Percentiles rank a stretch among this genome's conserved stretches.
These are phyloP conservation scores for Linum usitatissimum DNA, from an alignment of 345 rosid genomes.

Conservation along the genomic window DNA sequence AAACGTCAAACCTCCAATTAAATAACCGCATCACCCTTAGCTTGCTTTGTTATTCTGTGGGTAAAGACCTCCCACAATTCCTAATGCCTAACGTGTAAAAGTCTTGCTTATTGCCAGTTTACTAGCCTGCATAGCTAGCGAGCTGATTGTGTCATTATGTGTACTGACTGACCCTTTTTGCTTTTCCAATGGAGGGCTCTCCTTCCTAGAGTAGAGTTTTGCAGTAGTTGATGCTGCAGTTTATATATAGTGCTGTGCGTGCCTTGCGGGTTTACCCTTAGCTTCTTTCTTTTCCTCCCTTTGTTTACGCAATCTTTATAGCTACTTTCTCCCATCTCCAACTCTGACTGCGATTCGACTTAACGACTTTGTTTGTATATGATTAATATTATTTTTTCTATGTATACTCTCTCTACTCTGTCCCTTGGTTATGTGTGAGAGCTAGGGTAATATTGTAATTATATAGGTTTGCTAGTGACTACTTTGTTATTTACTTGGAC, in stretches of 20 bases:
- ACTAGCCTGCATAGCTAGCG: neutral
- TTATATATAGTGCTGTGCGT: conserved; percentile 20
- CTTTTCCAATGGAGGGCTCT: neutral
- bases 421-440: too few species aligned
- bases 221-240: neutral
- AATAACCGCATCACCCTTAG: neutral
- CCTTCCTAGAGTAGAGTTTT: neutral
- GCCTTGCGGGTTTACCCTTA: conserved; percentile 35
- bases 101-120: neutral
- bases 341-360: conserved; percentile 25
- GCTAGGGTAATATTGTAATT: too few species aligned
- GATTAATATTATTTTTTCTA: neutral
- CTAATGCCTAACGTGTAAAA: neutral
- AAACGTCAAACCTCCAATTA: neutral
- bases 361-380: conserved; percentile 6
- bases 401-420: neutral
- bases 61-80: neutral
- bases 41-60: neutral
- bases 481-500: too few species aligned
- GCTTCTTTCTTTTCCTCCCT: neutral
- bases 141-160: neutral
- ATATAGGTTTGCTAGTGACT: too few species aligned
- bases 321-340: too few species aligned
- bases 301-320: conserved; percentile 4
- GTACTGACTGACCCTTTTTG: neutral